phyloP scores from a whole-genome alignment of 2,329 filamentous ascomycete genomes.

The Sporothrix euskadiensis region DNA sequence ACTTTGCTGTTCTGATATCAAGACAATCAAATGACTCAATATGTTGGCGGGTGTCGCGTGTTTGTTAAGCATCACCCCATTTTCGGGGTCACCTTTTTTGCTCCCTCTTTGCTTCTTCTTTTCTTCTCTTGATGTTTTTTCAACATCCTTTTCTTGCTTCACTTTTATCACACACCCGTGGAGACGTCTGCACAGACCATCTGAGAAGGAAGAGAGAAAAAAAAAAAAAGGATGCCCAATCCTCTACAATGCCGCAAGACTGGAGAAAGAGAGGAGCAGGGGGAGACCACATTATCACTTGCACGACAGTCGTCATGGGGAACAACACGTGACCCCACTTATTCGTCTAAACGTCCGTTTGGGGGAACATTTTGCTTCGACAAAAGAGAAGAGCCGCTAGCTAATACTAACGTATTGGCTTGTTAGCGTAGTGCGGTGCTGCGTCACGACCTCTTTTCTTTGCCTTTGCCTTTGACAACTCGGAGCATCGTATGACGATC shows the following conservation, averaged over 20 bases:
- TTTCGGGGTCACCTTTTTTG: neutral
- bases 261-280: neutral
- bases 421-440: neutral
- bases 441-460: neutral
- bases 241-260: neutral
- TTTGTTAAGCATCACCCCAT: neutral
- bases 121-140: neutral
- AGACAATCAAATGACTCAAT: neutral
- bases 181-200: neutral
- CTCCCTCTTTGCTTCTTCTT: neutral
- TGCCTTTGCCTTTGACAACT: neutral
- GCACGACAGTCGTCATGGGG: neutral
- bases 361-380: neutral
- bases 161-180: neutral
- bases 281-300: neutral
- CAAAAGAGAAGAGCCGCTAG: neutral
- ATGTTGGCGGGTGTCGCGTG: neutral
- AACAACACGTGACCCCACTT: conserved; percentile 11
- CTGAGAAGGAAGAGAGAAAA: neutral
- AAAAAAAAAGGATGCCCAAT: neutral
- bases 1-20: neutral
- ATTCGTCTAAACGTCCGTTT: neutral
- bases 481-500: neutral
- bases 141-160: neutral
- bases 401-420: neutral